A percentile compares a stretch with the other conserved stretches of the same genome.
Evolutionary conservation across 2,329 filamentous ascomycete species (phyloP).

Genomic region (Trichoderma semiorbis): DNA sequence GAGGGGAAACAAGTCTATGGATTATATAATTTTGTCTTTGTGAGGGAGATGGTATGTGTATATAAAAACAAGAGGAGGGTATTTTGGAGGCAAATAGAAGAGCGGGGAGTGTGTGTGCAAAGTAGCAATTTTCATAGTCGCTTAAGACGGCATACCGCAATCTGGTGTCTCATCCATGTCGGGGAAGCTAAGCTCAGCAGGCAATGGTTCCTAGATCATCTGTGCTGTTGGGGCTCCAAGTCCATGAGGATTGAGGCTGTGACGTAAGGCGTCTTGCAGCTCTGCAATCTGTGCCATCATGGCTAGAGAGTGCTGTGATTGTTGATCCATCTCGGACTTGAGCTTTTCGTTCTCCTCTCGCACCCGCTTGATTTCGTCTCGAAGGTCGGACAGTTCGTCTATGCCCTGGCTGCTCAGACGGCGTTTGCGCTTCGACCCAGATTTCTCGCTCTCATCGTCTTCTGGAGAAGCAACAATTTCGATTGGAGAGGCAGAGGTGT

Average conservation of each 20-base stretch:
- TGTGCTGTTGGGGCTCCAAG: slow-evolving; percentile 39
- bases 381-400: slow-evolving; percentile 53
- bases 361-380: slow-evolving; percentile 64
- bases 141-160: neutral
- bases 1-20: slow-evolving; percentile 4
- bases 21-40: slow-evolving; percentile 2
- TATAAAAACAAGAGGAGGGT: neutral
- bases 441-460: slow-evolving; percentile 46
- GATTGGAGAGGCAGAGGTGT: slow-evolving; percentile 33
- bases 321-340: slow-evolving; percentile 46
- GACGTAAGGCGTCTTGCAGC: slow-evolving; percentile 42
- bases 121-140: neutral
- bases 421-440: slow-evolving; percentile 48
- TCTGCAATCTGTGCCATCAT: slow-evolving; percentile 50
- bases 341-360: slow-evolving; percentile 63
- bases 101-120: neutral
- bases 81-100: neutral
- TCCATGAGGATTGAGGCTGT: slow-evolving; percentile 31
- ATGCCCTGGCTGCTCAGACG: slow-evolving; percentile 29
- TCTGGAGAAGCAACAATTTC: slow-evolving; percentile 40
- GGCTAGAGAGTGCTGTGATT: slow-evolving; percentile 43
- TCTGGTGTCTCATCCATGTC: neutral
- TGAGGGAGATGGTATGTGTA: neutral
- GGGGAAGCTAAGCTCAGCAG: neutral
- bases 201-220: slow-evolving; percentile 35